These are phyloP conservation scores for Neonectria neomacrospora DNA, from an alignment of 2,329 filamentous ascomycete species.

Conservation along the genomic window DNA sequence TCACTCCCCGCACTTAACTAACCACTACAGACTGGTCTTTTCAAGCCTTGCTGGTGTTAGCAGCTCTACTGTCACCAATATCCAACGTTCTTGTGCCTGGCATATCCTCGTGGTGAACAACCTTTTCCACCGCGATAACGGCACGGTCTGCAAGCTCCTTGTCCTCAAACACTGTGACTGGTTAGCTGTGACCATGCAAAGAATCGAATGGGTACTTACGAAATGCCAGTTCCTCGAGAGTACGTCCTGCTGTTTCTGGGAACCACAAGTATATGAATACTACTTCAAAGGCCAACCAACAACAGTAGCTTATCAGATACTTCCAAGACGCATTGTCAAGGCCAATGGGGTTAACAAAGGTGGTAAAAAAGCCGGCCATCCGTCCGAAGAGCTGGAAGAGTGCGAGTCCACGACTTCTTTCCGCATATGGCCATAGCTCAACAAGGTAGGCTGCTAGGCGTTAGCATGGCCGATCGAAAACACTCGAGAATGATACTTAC, in stretches of 20 bases:
- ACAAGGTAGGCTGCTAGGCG: conserved; percentile 58
- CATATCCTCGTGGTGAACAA: conserved; percentile 18
- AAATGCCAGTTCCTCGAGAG: conserved; percentile 69
- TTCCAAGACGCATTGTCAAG: conserved; percentile 32
- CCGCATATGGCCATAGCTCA: conserved; percentile 67
- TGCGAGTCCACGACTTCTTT: conserved; percentile 63
- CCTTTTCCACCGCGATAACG: conserved; percentile 14
- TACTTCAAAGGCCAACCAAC: conserved; percentile 44
- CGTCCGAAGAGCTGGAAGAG: conserved; percentile 59
- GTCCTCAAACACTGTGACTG: conserved; percentile 16
- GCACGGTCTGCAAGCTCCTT: conserved; percentile 19
- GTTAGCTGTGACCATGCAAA: background rate
- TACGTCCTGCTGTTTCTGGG: conserved; percentile 80
- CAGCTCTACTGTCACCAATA: background rate
- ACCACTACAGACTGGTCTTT: background rate
- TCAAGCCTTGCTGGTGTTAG: background rate
- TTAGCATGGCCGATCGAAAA: background rate
- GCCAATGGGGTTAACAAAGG: conserved; percentile 40
- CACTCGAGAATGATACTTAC: conserved; percentile 42
- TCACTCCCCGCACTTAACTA: too few relatives aligned
- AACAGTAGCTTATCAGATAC: conserved; percentile 38
- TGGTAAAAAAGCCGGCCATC: conserved; percentile 35
- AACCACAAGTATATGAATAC: conserved; percentile 79
- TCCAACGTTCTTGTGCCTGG: background rate
- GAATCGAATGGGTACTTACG: background rate